Conservation (phyloP, 805 yeast genomes). For the Ogataea zsoltii region DNA sequence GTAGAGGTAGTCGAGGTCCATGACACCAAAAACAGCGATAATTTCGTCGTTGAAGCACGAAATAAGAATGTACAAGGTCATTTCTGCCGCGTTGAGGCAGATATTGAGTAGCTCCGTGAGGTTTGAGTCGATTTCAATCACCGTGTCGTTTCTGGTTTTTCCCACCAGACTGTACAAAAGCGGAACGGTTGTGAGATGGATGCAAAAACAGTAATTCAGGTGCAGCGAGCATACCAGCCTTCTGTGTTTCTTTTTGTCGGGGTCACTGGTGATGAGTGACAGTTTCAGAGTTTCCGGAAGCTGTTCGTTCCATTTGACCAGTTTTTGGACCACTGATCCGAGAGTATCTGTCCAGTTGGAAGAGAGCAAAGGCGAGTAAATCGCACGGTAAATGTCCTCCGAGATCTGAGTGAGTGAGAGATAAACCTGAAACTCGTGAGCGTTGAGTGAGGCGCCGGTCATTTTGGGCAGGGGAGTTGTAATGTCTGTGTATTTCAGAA, state of each 20-base stretch:
- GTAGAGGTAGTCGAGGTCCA: conserved; percentile 32
- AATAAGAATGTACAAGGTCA: conserved; percentile 20
- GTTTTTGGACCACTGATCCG: conserved; percentile 23
- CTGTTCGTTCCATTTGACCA: conserved; percentile 27
- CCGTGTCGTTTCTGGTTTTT: conserved; percentile 11
- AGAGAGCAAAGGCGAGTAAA: conserved; percentile 18
- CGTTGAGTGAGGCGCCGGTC: conserved; percentile 1
- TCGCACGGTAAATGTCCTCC: conserved; percentile 26
- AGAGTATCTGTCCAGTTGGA: conserved; percentile 17
- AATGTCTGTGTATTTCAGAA: conserved; percentile 19
- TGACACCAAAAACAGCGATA: conserved; percentile 30
- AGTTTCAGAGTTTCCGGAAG: conserved; percentile 21
- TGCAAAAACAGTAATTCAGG: conserved; percentile 29
- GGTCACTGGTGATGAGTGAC: conserved; percentile 7
- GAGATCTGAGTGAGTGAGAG: conserved; percentile 24
- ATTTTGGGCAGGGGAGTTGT: conserved; percentile 22
- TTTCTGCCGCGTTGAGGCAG: conserved; percentile 30
- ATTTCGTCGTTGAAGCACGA: conserved; percentile 23
- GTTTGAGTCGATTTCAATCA: conserved; percentile 16
- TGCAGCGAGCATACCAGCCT: conserved; percentile 28
- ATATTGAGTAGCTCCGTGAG: conserved; percentile 25
- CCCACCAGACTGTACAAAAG: conserved; percentile 27
- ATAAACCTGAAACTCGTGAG: conserved; percentile 22
- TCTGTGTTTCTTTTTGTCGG: conserved; percentile 16
- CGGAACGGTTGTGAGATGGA: conserved; percentile 32